Percentiles rank a stretch among this genome's conserved stretches.
phyloP scores from a whole-genome alignment of 78 protist genomes.

The Anaeramoeba ignava region DNA sequence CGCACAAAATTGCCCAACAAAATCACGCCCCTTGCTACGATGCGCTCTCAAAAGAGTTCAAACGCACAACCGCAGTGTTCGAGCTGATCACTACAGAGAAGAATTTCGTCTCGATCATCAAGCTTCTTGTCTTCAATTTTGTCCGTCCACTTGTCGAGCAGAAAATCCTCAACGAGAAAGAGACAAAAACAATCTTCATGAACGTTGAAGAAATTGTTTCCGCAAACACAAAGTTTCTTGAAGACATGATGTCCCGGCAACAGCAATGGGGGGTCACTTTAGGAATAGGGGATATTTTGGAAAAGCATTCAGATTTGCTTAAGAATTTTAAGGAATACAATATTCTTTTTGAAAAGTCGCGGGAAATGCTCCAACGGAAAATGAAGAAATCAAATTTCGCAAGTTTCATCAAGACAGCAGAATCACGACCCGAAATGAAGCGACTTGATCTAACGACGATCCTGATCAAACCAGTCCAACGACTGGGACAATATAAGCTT shows the following conservation, averaged over 20 bases:
- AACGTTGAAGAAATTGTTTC: not conserved
- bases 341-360: not conserved
- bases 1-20: not conserved
- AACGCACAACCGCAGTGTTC: not conserved
- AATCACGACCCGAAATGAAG: not conserved
- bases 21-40: not conserved
- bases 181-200: not conserved
- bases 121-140: not conserved
- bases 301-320: not conserved
- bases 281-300: not conserved
- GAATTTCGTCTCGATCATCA: not conserved
- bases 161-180: not conserved
- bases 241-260: not conserved
- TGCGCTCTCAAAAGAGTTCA: not conserved
- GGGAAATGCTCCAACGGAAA: not conserved
- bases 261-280: not conserved
- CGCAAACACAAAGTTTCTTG: not conserved
- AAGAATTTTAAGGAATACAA: not conserved
- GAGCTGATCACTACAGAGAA: not conserved
- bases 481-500: not conserved
- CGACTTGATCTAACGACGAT: not conserved
- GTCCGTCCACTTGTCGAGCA: not conserved
- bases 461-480: not conserved
- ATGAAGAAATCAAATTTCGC: not conserved
- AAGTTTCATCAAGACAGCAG: not conserved